Percentiles rank a stretch among this genome's conserved stretches.
Evolutionary conservation across 495 filamentous ascomycete species (phyloP).

Genomic region (Penicillium flavigenum): DNA sequence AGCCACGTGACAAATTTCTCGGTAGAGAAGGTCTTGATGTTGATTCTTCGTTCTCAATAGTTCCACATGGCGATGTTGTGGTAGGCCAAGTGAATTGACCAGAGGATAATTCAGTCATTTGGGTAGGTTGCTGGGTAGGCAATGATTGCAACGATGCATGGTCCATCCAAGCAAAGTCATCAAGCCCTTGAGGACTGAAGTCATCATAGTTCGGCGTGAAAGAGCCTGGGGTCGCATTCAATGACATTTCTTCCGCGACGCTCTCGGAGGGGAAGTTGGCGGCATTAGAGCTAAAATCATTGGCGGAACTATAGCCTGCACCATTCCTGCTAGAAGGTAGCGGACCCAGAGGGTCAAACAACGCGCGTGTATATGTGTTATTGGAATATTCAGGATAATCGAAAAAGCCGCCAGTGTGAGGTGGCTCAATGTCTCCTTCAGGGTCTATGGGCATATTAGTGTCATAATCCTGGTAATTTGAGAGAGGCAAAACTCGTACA

Average conservation of each 20-base stretch:
- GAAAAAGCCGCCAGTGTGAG: neutral
- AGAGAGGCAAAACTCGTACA: neutral
- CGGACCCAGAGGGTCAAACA: neutral
- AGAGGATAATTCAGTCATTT: neutral
- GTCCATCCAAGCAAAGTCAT: neutral
- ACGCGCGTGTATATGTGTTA: neutral
- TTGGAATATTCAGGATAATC: neutral
- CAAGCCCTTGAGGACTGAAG: neutral
- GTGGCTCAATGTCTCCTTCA: neutral
- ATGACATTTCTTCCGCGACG: too few species aligned
- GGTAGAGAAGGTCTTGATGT: neutral
- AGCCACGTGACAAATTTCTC: neutral
- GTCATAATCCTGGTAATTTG: neutral
- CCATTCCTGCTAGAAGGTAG: neutral
- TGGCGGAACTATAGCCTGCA: neutral
- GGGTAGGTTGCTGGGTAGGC: neutral
- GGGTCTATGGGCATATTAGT: neutral
- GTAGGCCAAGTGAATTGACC: neutral
- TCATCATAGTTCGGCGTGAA: neutral
- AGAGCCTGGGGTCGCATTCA: neutral
- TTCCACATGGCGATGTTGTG: neutral
- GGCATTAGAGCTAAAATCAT: neutral
- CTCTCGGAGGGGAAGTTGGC: neutral
- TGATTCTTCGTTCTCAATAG: neutral
- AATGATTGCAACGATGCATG: neutral